Base-by-base conservation (phyloP, 352 stramenopile species). In the Paralagenidium karlingii region DNA sequence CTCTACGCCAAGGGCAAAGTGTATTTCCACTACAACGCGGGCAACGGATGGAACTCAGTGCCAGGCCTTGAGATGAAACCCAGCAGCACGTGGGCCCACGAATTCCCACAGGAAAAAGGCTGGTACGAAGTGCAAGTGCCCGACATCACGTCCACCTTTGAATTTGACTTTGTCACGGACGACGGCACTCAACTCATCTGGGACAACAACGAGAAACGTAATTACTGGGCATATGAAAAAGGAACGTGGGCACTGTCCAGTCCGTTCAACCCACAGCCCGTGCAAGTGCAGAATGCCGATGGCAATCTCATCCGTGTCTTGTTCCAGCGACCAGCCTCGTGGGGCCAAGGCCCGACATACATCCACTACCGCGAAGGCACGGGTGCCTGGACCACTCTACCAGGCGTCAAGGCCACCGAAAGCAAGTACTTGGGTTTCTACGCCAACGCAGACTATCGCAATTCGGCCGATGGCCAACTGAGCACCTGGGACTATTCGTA, bases 91-190 rank as follows among this genome's bases (percentile, higher is more conserved):
- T 49, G 60, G 36, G 30, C 19, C 4, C 44, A 51, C 30, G 55
- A 63, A 25, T 74, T 71, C 43, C 60, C 61, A 12, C 11, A 50
- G 4, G 47, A 39, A 3, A 53, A 57, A 24, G 58, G 58, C 25
- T 78, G 64, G 64, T 78, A 58, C 43, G 37, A 51, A n/a, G 64
- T 60, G 24, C n/a, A n/a, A n/a, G n/a, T n/a, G n/a, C n/a, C n/a
- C n/a, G 49, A 46, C 27, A 28, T 74, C 22, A 34, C 55, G 3
- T 42, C 48, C 2, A 40, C 52, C 2, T 38, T 44, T 5, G 43
- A 43, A 8, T 37, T 57, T 16, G 48, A 61, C n/a, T 61, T 61
- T 31, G 47, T 51, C 37, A 57, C 57, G 47, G n/a, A n/a, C n/a
- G n/a, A 71, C 34, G 53, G 53, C 24, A 44, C 51, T 9, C 47